phyloP scores from a whole-genome alignment of 2,329 filamentous ascomycete genomes.

The Arthroderma uncinatum region DNA sequence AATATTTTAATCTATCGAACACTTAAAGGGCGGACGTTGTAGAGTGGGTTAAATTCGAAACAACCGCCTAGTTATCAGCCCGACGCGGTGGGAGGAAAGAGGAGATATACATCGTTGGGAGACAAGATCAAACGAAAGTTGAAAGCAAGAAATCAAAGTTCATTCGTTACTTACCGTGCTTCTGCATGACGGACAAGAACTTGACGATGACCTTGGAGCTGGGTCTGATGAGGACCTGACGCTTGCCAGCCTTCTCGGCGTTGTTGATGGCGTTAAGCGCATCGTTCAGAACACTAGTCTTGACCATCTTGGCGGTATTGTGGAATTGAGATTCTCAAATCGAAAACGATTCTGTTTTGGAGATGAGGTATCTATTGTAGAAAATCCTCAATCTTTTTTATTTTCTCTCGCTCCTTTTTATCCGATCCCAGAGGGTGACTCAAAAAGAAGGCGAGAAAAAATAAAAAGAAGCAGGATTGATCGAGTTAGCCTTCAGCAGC shows the following conservation, averaged over 20 bases:
- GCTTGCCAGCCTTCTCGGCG: conserved; percentile 99
- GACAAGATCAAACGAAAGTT: conserved; percentile 9
- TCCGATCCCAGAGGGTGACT: neutral
- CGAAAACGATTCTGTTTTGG: conserved; percentile 20
- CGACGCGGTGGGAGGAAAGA: conserved; percentile 52
- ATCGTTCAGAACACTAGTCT: conserved; percentile 99
- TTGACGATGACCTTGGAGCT: conserved; percentile 99
- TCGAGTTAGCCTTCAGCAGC: conserved; percentile 53
- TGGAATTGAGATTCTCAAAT: conserved; percentile 41
- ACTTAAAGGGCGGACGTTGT: conserved; percentile 99
- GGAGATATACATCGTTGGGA: conserved; percentile 5
- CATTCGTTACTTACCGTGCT: conserved; percentile 68
- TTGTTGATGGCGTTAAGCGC: conserved; percentile 99
- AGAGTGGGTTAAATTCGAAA: conserved; percentile 52
- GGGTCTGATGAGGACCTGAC: conserved; percentile 95
- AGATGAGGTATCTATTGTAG: conserved; percentile 49
- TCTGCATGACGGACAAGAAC: conserved; percentile 99
- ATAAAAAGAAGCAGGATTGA: conserved; percentile 11
- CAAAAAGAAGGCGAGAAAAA: conserved; percentile 6
- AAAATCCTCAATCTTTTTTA: neutral
- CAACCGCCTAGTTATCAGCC: conserved; percentile 99
- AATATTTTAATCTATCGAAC: conserved; percentile 77
- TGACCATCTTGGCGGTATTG: conserved; percentile 74
- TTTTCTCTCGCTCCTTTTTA: conserved; percentile 4
- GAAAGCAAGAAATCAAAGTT: conserved; percentile 9